Base-by-base conservation (phyloP, 352 stramenopile genomes). In the Pythium dissotocum region DNA sequence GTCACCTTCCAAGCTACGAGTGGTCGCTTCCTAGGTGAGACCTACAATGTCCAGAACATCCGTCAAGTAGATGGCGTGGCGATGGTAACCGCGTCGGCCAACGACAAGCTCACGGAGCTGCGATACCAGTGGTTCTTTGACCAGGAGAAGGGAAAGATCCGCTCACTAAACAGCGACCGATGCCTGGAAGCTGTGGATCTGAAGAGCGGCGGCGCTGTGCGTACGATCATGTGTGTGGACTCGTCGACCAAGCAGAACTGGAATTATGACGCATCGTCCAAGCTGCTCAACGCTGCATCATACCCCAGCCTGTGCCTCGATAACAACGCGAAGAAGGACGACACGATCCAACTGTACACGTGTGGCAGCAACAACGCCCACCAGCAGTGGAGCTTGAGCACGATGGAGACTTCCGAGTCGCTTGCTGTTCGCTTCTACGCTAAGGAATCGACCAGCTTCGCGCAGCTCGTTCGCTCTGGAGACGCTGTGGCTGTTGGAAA, bases 41-140 rank as follows among this genome's bases (percentile, higher is more conserved):
- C 60, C n/a, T 59, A 60, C 58, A 70, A 75, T 46, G 35, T 35
- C 21, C 14, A 75, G 21, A 60, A 65, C 26, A 86, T 82, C 1
- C 80, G 82, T 58, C 71, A 83, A 0, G 71, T 70, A 28, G 70
- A 72, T 3, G 64, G 63, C 8, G 28, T 89, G 26, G 71, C 75
- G 70, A 82, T 87, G 76, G 72, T 77, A 6, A 42, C 44, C 8
- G 74, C 75, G 51, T 79, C 80, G 26, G 21, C 21, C 21, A 72
- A 16, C 26, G 73, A 86, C 53, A 85, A 80, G 77, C 67, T 86
- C 14, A 73, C 78, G 49, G 64, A 76, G 18, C 78, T 90, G 59
- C 76, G 87, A 48, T 81, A 89, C 46, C 70, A 80, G 46, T 93
- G 82, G 82, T 91, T 82, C 76, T 91, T 84, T 36, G 80, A 93